phyloP scores from a whole-genome alignment of 768 basidiomycete genomes.

The Agaricus subrufescens region DNA sequence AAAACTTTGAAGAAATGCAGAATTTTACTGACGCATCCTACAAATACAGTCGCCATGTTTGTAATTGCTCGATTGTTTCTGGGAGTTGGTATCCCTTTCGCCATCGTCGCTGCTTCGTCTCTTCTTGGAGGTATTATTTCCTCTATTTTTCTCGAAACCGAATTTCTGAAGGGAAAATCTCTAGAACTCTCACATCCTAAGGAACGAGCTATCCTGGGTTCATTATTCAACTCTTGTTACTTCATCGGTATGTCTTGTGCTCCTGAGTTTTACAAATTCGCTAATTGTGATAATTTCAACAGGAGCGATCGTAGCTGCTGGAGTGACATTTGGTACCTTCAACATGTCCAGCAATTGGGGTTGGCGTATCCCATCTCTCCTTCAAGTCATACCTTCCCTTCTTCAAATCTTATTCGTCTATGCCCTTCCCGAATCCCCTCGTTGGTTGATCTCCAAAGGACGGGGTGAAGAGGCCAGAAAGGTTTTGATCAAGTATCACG shows the following conservation, averaged over 20 bases:
- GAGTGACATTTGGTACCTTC: constrained; percentile 62
- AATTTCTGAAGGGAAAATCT: background rate
- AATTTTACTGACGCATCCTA: background rate
- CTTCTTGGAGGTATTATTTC: constrained; percentile 44
- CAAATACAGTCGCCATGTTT: constrained; percentile 49
- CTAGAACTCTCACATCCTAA: constrained; percentile 64
- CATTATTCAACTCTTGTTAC: constrained; percentile 60
- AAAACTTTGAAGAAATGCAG: background rate
- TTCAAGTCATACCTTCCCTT: constrained; percentile 49
- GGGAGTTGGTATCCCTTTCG: constrained; percentile 57
- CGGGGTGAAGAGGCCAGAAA: constrained; percentile 42
- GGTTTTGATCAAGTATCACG: constrained; percentile 54
- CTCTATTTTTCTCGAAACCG: background rate
- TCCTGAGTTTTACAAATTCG: background rate
- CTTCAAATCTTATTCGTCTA: constrained; percentile 52
- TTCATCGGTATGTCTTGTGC: constrained; percentile 38
- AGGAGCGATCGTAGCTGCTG: constrained; percentile 57
- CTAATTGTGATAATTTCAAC: background rate
- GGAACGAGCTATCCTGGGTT: constrained; percentile 62
- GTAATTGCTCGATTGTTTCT: constrained; percentile 50
- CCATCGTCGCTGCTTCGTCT: constrained; percentile 61
- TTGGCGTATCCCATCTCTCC: constrained; percentile 66
- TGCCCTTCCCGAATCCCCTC: constrained; percentile 61
- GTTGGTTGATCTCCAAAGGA: constrained; percentile 59
- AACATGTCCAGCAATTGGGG: constrained; percentile 52